These are phyloP conservation scores for Nicotiana noctiflora DNA, from an alignment of 257 asterid species.

Conservation along the genomic window DNA sequence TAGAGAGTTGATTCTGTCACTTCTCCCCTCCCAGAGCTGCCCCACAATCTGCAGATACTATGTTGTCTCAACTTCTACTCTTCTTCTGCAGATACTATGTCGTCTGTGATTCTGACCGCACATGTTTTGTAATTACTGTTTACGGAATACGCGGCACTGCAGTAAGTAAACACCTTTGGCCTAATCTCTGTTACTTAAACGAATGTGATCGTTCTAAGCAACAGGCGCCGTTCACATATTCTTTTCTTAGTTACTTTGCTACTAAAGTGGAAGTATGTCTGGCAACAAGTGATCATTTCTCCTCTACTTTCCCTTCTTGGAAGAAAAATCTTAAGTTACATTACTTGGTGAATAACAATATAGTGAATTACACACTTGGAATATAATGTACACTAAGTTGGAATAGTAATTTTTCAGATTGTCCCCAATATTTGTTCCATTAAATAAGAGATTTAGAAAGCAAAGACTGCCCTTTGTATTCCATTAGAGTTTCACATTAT, in stretches of 20 bases:
- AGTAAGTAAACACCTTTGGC: conserved; percentile 33
- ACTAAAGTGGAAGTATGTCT: too few relatives aligned
- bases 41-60: not conserved
- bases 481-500: not conserved
- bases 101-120: conserved; percentile 69
- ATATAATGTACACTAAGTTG: too few relatives aligned
- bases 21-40: not conserved
- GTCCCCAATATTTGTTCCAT: too few relatives aligned
- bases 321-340: too few relatives aligned
- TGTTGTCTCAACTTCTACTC: not conserved
- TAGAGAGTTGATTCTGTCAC: not conserved
- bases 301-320: too few relatives aligned
- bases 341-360: too few relatives aligned
- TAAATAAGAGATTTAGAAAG: too few relatives aligned
- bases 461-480: too few relatives aligned
- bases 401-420: too few relatives aligned
- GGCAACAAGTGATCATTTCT: too few relatives aligned
- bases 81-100: conserved; percentile 57
- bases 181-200: not conserved
- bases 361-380: too few relatives aligned
- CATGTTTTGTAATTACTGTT: conserved; percentile 57
- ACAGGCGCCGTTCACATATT: conserved; percentile 52
- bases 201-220: not conserved
- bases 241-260: conserved; percentile 17
- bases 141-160: conserved; percentile 56